Percentiles rank a stretch among this genome's conserved stretches.
These are phyloP conservation scores for Telfairia occidentalis DNA, from an alignment of 331 rosid species.

Conservation along the genomic window DNA sequence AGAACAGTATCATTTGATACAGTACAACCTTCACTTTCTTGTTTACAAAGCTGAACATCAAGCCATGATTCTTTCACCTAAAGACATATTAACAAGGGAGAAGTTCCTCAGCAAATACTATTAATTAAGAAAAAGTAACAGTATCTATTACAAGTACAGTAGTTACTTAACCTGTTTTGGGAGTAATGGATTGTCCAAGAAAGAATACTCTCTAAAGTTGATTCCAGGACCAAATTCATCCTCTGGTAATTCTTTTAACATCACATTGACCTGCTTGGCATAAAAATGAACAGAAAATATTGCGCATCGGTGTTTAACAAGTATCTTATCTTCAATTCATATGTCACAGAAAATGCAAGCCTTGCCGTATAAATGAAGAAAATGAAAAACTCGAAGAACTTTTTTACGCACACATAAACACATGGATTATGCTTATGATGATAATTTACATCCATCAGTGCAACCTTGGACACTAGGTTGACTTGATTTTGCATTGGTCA, in stretches of 20 bases:
- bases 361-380: background rate
- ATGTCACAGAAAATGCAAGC: background rate
- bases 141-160: conserved; percentile 9
- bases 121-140: background rate
- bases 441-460: background rate
- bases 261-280: conserved; percentile 52
- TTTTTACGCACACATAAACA: background rate
- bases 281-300: background rate
- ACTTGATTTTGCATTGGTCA: background rate
- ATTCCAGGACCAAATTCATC: conserved; percentile 75
- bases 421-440: background rate
- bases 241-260: conserved; percentile 60
- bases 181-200: conserved; percentile 68
- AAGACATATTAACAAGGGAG: conserved; percentile 16
- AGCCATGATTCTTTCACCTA: conserved; percentile 89
- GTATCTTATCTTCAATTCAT: background rate
- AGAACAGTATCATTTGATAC: conserved; percentile 38
- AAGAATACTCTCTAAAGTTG: conserved; percentile 69
- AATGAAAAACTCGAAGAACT: too few species aligned
- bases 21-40: conserved; percentile 43
- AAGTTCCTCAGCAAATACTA: background rate
- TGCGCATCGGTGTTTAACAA: background rate
- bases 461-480: background rate
- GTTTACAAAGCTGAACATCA: conserved; percentile 76
- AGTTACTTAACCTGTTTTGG: conserved; percentile 50